Conservation (phyloP, 768 basidiomycete genomes). For the Tremella yokohamensis region DNA sequence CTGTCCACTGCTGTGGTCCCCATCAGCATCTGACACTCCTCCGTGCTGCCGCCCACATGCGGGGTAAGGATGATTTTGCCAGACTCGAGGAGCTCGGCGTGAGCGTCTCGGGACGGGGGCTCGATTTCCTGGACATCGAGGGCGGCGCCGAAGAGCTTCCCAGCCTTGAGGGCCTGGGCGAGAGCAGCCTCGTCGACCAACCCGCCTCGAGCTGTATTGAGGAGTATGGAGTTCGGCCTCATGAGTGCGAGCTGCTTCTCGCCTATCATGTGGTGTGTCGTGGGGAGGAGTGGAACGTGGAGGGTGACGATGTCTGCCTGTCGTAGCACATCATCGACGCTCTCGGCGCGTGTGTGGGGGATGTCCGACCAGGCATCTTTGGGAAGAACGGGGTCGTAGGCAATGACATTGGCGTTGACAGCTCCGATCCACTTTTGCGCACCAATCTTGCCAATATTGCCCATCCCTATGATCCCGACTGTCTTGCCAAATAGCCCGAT, state of each 20-base stretch:
- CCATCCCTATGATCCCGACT: conserved; percentile 51
- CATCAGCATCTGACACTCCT: no score
- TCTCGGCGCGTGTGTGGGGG: conserved; percentile 33
- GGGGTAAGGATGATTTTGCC: conserved; percentile 78
- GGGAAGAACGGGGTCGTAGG: neutral
- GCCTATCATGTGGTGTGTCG: conserved; percentile 42
- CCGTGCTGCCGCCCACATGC: conserved; percentile 64
- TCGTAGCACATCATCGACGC: conserved; percentile 42
- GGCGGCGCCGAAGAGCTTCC: conserved; percentile 40
- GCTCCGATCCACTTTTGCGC: conserved; percentile 31
- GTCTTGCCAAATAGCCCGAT: conserved; percentile 46
- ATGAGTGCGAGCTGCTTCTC: conserved; percentile 38
- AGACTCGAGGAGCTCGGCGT: conserved; percentile 61
- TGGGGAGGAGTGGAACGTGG: conserved; percentile 48
- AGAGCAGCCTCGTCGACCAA: conserved; percentile 42
- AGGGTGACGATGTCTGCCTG: conserved; percentile 48
- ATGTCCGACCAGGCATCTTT: conserved; percentile 24
- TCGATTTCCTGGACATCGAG: conserved; percentile 45
- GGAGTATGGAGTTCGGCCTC: conserved; percentile 38
- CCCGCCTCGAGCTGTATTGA: conserved; percentile 52
- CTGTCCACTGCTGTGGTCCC: no score
- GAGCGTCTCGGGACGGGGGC: conserved; percentile 18
- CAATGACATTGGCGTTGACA: conserved; percentile 12
- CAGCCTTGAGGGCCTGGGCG: conserved; percentile 23
- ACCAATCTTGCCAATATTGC: conserved; percentile 43